phyloP scores from a whole-genome alignment of 116 monocot species.

The Phalaenopsis hybrid region DNA sequence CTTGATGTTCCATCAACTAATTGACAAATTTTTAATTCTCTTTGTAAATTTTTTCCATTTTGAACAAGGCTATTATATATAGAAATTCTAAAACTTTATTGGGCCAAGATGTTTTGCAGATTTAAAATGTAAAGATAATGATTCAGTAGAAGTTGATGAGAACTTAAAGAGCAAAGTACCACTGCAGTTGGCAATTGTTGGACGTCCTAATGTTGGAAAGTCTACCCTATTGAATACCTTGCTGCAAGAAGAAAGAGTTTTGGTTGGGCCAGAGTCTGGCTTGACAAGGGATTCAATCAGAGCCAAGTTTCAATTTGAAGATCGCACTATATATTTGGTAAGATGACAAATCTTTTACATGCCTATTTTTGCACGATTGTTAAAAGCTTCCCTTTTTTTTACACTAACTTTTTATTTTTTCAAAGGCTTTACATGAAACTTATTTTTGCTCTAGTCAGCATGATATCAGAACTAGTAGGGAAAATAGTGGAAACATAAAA shows the following conservation, averaged over 20 bases:
- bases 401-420: neutral
- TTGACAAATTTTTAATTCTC: neutral
- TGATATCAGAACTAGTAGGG: too few species aligned
- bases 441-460: neutral
- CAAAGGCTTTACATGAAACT: neutral
- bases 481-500: too few species aligned
- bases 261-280: constrained; percentile 97
- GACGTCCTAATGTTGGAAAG: constrained; percentile 98
- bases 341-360: constrained; percentile 13
- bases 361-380: neutral
- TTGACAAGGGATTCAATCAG: constrained; percentile 95
- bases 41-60: constrained; percentile 6
- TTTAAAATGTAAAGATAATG: constrained; percentile 30
- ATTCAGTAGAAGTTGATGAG: constrained; percentile 27
- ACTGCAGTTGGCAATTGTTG: constrained; percentile 94
- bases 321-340: constrained; percentile 89
- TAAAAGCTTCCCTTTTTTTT: neutral
- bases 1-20: neutral
- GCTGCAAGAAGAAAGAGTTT: constrained; percentile 84
- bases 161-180: constrained; percentile 37
- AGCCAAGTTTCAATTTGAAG: constrained; percentile 85
- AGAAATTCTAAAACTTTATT: neutral
- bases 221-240: constrained; percentile 84
- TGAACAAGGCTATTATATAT: neutral
- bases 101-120: constrained; percentile 20